A percentile compares a stretch with the other conserved stretches of the same genome.
These are phyloP conservation scores for Didymella lethalis DNA, from an alignment of 2,329 filamentous ascomycete species.

Conservation along the genomic window DNA sequence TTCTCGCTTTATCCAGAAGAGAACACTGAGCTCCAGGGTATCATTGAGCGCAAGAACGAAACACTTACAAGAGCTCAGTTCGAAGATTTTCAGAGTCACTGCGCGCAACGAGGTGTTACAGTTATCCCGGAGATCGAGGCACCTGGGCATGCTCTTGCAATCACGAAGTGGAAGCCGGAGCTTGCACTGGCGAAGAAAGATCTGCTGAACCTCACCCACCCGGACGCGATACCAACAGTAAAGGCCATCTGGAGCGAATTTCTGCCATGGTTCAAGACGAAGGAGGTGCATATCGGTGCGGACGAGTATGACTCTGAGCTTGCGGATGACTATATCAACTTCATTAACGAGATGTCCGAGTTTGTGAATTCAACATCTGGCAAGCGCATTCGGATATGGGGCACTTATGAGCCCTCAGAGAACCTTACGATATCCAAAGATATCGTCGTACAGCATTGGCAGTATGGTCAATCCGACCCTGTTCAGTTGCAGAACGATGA, in stretches of 20 bases:
- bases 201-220: conserved; percentile 48
- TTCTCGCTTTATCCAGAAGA: conserved; percentile 53
- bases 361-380: conserved; percentile 44
- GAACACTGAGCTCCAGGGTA: conserved; percentile 43
- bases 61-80: conserved; percentile 47
- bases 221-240: conserved; percentile 47
- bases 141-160: conserved; percentile 48
- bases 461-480: conserved; percentile 59
- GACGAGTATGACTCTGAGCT: conserved; percentile 49
- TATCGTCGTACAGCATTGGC: conserved; percentile 59
- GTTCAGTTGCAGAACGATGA: conserved; percentile 49
- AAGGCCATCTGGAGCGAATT: conserved; percentile 51
- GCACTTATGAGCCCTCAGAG: conserved; percentile 56
- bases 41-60: conserved; percentile 49
- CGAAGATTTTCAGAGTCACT: conserved; percentile 47
- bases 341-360: conserved; percentile 48
- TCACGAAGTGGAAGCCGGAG: conserved; percentile 52
- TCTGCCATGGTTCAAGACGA: conserved; percentile 50
- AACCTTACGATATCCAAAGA: conserved; percentile 51
- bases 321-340: conserved; percentile 49
- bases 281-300: conserved; percentile 50
- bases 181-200: conserved; percentile 48
- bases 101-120: conserved; percentile 47
- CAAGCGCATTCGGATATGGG: conserved; percentile 49
- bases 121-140: conserved; percentile 51